Conservation (phyloP, 1,284 basidiomycete genomes). For the Tilletia caries region DNA sequence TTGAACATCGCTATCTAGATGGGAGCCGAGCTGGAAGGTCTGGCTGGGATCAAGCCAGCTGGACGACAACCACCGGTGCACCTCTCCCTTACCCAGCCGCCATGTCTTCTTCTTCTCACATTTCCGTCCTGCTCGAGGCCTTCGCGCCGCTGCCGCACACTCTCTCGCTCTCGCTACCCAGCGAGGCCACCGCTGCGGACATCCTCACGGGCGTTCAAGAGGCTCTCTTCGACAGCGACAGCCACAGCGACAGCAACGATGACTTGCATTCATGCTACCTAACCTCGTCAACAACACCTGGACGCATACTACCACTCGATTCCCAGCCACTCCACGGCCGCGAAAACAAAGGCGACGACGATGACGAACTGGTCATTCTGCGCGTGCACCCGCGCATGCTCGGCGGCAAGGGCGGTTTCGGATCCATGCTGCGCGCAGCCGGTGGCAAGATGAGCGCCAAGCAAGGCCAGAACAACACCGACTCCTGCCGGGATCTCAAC, state of each 20-base stretch:
- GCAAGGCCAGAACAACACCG: constrained; percentile 69
- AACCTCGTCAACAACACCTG: constrained; percentile 19
- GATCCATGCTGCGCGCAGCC: constrained; percentile 88
- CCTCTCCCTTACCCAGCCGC: neutral
- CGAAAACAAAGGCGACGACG: constrained; percentile 1
- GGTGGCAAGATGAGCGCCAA: constrained; percentile 86
- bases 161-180: constrained; percentile 27
- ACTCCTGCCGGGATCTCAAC: constrained; percentile 87
- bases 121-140: constrained; percentile 26
- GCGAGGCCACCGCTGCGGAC: constrained; percentile 24
- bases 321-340: constrained; percentile 4
- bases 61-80: neutral
- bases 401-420: constrained; percentile 97
- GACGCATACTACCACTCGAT: constrained; percentile 13
- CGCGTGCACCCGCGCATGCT: constrained; percentile 51
- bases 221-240: constrained; percentile 6
- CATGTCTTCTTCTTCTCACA: neutral
- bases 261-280: neutral
- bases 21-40: too few species aligned
- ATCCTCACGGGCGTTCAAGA: constrained; percentile 24
- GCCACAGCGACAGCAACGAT: neutral
- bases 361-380: neutral
- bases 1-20: too few species aligned
- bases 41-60: too few species aligned
- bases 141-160: constrained; percentile 30